phyloP scores from a whole-genome alignment of 2,329 filamentous ascomycete genomes.

The Curvularia hawaiiensis region DNA sequence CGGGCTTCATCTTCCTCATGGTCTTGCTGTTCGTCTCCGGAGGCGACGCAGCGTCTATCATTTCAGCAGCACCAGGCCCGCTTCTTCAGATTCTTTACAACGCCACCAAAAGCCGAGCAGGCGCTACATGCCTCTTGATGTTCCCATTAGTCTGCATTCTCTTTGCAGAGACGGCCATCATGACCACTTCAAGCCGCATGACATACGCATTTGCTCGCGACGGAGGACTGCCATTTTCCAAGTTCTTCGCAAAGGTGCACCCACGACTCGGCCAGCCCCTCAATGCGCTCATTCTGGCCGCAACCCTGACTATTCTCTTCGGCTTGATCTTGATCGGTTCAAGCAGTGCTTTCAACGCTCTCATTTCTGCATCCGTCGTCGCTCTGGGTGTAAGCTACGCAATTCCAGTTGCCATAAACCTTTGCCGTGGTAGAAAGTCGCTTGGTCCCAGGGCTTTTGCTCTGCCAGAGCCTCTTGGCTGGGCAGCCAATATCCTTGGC shows the following conservation, averaged over 20 bases:
- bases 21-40: constrained; percentile 68
- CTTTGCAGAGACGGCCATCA: constrained; percentile 67
- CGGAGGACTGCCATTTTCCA: constrained; percentile 67
- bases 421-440: constrained; percentile 67
- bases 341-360: constrained; percentile 71
- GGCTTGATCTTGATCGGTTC: constrained; percentile 74
- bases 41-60: constrained; percentile 60
- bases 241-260: constrained; percentile 66
- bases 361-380: constrained; percentile 73
- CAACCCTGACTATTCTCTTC: constrained; percentile 67
- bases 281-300: constrained; percentile 67
- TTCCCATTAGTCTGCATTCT: constrained; percentile 68
- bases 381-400: constrained; percentile 74
- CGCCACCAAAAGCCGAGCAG: constrained; percentile 65
- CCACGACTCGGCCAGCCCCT: constrained; percentile 66
- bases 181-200: constrained; percentile 70
- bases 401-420: constrained; percentile 74
- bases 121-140: constrained; percentile 68
- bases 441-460: constrained; percentile 65
- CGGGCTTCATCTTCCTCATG: constrained; percentile 66
- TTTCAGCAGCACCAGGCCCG: constrained; percentile 61
- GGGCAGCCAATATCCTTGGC: constrained; percentile 65
- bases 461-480: constrained; percentile 61
- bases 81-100: constrained; percentile 67
- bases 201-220: constrained; percentile 71